Percentiles rank a stretch among this genome's conserved stretches.
These are phyloP conservation scores for Cyclospora cayetanensis DNA, from an alignment of 169 alveolate genomes.

Conservation along the genomic window DNA sequence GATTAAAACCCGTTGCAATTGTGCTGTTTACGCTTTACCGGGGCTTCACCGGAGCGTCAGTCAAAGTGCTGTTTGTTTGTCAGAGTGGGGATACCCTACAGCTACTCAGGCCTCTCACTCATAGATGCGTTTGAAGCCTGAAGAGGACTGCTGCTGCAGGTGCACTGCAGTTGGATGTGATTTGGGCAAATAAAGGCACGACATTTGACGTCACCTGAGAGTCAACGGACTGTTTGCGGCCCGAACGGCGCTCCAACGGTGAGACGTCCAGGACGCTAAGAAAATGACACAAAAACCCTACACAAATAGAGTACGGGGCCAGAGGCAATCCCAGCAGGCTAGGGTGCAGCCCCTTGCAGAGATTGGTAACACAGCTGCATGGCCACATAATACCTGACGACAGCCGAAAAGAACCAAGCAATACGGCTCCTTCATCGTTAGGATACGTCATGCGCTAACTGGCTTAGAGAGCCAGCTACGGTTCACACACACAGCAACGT, in stretches of 20 bases:
- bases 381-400: background rate
- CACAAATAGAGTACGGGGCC: constrained; percentile 24
- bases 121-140: too few species aligned
- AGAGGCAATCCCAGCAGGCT: background rate
- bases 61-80: too few species aligned
- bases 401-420: background rate
- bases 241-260: background rate
- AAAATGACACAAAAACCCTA: background rate
- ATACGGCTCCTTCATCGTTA: too few species aligned
- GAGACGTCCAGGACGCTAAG: background rate
- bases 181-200: too few species aligned
- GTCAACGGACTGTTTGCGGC: constrained; percentile 2
- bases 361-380: background rate
- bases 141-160: too few species aligned
- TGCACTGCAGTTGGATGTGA: too few species aligned
- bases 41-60: too few species aligned
- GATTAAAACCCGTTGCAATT: too few species aligned
- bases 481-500: background rate
- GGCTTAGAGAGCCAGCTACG: background rate
- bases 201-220: background rate
- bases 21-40: too few species aligned
- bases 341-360: background rate
- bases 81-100: too few species aligned
- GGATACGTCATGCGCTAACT: background rate
- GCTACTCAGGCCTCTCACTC: too few species aligned